Evolutionary conservation across 208 protist species (phyloP).

Genomic region (Leptomonas seymouri): DNA sequence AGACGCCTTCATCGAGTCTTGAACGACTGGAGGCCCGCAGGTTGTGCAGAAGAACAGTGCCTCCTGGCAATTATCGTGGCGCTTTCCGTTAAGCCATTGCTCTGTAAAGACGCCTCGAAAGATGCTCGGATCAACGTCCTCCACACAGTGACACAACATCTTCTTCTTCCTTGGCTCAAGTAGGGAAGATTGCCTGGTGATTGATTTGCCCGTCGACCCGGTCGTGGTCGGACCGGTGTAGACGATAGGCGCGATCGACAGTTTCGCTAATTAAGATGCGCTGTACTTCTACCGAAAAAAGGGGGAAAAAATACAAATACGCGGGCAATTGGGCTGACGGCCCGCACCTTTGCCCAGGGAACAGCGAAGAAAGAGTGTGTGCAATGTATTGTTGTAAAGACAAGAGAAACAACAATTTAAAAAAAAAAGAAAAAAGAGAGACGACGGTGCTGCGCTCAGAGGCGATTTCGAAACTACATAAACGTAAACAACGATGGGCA

Average conservation of each 20-base stretch:
- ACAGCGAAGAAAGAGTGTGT: too few species aligned
- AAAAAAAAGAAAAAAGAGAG: too few species aligned
- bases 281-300: neutral
- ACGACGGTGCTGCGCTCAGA: too few species aligned
- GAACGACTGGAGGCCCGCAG: slow-evolving; percentile 41
- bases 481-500: too few species aligned
- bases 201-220: slow-evolving; percentile 9
- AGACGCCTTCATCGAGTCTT: slow-evolving; percentile 25
- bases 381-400: too few species aligned
- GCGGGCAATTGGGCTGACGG: too few species aligned
- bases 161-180: slow-evolving; percentile 42
- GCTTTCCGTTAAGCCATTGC: slow-evolving; percentile 45
- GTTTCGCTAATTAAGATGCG: slow-evolving; percentile 11
- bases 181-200: slow-evolving; percentile 27
- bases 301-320: too few species aligned
- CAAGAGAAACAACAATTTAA: too few species aligned
- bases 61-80: slow-evolving; percentile 32
- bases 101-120: slow-evolving; percentile 52
- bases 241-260: slow-evolving; percentile 29
- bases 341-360: too few species aligned
- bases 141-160: slow-evolving; percentile 41
- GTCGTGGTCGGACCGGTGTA: slow-evolving; percentile 26
- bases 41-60: slow-evolving; percentile 50
- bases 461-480: too few species aligned
- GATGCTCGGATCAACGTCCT: slow-evolving; percentile 44